Conservation (phyloP, 2,329 filamentous ascomycete genomes). For the Lizonia empirigonia region DNA sequence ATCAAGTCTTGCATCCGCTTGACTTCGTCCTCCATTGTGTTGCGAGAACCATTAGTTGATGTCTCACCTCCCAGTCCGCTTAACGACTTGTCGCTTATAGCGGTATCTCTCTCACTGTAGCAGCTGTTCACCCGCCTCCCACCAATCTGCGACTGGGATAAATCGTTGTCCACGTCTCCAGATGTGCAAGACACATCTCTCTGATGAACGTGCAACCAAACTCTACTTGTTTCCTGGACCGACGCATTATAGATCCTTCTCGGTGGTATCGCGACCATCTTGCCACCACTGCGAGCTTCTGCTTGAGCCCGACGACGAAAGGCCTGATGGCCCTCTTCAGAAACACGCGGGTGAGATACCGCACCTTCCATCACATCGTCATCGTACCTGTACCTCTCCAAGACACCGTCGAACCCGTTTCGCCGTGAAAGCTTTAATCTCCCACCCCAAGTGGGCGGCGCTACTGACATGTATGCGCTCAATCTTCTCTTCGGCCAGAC, state of each 20-base stretch:
- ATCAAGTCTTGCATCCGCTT: not conserved
- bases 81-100: not conserved
- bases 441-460: not conserved
- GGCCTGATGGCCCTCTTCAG: constrained; percentile 2
- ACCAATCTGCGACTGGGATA: not conserved
- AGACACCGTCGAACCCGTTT: not conserved
- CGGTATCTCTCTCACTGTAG: not conserved
- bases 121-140: no score
- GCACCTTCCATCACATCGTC: not conserved
- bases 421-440: not conserved
- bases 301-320: not conserved
- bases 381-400: not conserved
- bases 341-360: not conserved
- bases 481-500: not conserved
- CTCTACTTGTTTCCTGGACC: not conserved
- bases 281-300: not conserved
- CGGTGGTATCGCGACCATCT: not conserved
- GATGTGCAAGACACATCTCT: not conserved
- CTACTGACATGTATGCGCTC: not conserved
- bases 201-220: no score
- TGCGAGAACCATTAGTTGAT: not conserved
- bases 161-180: not conserved
- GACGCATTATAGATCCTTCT: not conserved
- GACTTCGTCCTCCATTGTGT: not conserved
- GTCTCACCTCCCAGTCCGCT: not conserved